These are phyloP conservation scores for Diplodia mutila DNA, from an alignment of 2,329 filamentous ascomycete genomes.

Conservation along the genomic window DNA sequence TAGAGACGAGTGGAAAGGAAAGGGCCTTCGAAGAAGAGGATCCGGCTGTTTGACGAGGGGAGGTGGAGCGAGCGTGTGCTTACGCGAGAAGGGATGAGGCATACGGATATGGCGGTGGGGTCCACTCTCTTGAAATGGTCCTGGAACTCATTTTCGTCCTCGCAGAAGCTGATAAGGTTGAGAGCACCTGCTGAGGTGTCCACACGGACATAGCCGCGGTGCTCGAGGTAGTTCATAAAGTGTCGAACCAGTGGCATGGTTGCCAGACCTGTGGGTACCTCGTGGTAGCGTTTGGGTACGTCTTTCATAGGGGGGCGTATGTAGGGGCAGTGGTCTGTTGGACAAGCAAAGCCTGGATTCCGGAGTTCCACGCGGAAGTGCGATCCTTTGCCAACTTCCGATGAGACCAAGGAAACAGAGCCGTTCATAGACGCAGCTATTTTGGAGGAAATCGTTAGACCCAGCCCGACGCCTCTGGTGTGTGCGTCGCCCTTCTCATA, in stretches of 20 bases:
- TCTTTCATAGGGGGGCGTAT: neutral
- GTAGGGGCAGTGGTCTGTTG: conserved; percentile 5
- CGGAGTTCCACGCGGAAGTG: conserved; percentile 45
- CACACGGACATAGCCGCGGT: conserved; percentile 27
- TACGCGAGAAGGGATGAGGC: conserved; percentile 35
- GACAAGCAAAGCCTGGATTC: conserved; percentile 33
- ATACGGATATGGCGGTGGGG: conserved; percentile 34
- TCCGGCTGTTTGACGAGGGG: conserved; percentile 29
- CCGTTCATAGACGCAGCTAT: conserved; percentile 49
- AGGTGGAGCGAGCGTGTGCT: conserved; percentile 31
- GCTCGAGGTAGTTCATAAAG: conserved; percentile 29
- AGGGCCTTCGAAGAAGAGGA: conserved; percentile 36
- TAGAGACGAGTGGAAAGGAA: conserved; percentile 33
- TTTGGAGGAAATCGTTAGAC: conserved; percentile 49
- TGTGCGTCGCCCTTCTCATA: conserved; percentile 49
- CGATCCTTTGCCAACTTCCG: conserved; percentile 42
- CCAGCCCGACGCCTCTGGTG: conserved; percentile 48
- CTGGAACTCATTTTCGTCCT: conserved; percentile 31
- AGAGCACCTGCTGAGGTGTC: conserved; percentile 28
- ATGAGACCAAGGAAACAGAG: conserved; percentile 43
- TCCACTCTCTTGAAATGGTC: conserved; percentile 27
- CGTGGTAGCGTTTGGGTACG: conserved; percentile 29
- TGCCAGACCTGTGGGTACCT: conserved; percentile 15
- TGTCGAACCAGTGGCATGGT: conserved; percentile 24
- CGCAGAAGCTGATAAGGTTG: conserved; percentile 35